These are phyloP conservation scores for Sugiyamaella novakii DNA, from an alignment of 1,139 yeast species.

Conservation along the genomic window DNA sequence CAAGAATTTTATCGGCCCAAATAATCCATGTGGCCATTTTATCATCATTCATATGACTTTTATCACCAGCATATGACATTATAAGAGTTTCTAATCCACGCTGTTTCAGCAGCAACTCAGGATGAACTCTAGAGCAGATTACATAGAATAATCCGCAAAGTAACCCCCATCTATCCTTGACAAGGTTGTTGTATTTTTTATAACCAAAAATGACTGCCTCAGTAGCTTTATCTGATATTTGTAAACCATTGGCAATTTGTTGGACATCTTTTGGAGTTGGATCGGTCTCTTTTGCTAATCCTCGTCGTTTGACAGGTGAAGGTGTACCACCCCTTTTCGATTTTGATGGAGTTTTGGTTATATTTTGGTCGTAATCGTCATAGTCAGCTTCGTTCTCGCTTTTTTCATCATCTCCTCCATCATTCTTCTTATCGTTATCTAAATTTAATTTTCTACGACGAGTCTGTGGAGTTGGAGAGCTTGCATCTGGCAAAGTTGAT, in stretches of 20 bases:
- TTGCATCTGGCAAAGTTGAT: slow-evolving; percentile 2
- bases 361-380: slow-evolving; percentile 1
- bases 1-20: slow-evolving; percentile 41
- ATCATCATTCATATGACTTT: slow-evolving; percentile 17
- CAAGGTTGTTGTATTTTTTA: slow-evolving; percentile 38
- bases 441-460: background rate
- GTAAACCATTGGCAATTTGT: slow-evolving; percentile 32
- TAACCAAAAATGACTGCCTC: slow-evolving; percentile 41
- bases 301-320: slow-evolving; percentile 24
- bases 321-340: slow-evolving; percentile 20
- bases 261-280: slow-evolving; percentile 33
- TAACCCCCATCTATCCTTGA: slow-evolving; percentile 44
- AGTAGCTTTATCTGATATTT: slow-evolving; percentile 29
- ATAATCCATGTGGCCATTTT: slow-evolving; percentile 40
- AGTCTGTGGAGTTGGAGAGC: slow-evolving; percentile 10
- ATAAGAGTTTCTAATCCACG: slow-evolving; percentile 15
- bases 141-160: slow-evolving; percentile 41
- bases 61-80: slow-evolving; percentile 13
- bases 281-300: slow-evolving; percentile 30
- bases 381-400: background rate
- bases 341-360: slow-evolving; percentile 22
- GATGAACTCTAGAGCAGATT: slow-evolving; percentile 39
- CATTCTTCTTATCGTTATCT: background rate
- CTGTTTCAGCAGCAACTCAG: slow-evolving; percentile 28
- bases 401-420: background rate